Evolutionary conservation across 768 basidiomycete species (phyloP), one percentile per base, ranked within the genome.

Genomic region (Candolleomyces eurysporus): DNA sequence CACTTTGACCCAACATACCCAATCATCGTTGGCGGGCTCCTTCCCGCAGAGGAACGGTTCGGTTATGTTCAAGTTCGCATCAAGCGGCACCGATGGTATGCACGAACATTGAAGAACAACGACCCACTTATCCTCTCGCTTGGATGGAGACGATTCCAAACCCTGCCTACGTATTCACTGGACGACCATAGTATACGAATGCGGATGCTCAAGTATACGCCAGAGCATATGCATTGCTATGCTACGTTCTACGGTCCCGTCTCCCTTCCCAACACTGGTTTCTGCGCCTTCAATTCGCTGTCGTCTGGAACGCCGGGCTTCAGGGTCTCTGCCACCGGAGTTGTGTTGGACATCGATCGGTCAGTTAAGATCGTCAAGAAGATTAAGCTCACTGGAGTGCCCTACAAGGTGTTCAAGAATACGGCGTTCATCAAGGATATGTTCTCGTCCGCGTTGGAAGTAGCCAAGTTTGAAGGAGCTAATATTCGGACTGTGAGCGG

Each of bases 201-300:
- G 89, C 93, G 97, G 40, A 92, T 98, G 90, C 90, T 99, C 77
- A 99, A 99, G 77, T 99, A 99, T 72, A 98, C 97, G 0, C 97
- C 97, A 0, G 97, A 99, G 76, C 97, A 99, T 70, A 98, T 96
- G 97, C 97, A 99, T 72, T 99, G 97, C 69, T 96, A 90, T 69
- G 96, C 96, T 2, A 97, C 96, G 2, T 97, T 98, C 75, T 99
- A 96, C 69, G 96, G 94, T 0, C 96, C 97, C 7, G 88, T 94
- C 21, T 79, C 94, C 2, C 78, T 92, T 0, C 96, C 96, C 21
- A 97, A 97, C 75, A 97, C 94, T 0, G 95, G 96, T 36, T 96
- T 99, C 76, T 98, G 97, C 73, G 91, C 96, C 2, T 98, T 99
- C 83, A 98, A 95, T 73, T 86, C 90, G 0, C 76, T 99, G 16